Base-by-base conservation (phyloP, 2,329 filamentous ascomycete genomes). In the Thielaviopsis populi region DNA sequence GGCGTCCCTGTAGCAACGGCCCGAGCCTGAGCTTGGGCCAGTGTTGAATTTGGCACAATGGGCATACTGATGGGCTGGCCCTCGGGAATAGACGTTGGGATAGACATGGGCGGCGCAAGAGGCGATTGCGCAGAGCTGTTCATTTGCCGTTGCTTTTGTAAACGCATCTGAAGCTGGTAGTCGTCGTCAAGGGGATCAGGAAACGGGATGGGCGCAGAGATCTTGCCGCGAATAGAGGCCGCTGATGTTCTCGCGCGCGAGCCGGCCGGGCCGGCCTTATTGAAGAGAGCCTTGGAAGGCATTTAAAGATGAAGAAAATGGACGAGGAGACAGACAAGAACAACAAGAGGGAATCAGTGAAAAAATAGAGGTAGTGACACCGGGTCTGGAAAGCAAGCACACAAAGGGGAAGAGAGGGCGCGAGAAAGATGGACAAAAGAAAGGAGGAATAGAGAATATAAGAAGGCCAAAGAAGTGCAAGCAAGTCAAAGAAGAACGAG, bases 131-230 rank as follows among this genome's bases (percentile, higher is more conserved):
- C n/a, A 73, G 70, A 8, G 70, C 71, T 10, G 72, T 73, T 46
- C 53, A 56, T 56, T 10, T 33, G 53, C 17, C 30, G 15, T 37
- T 37, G 53, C 53, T 37, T 17, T n/a, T 56, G 53, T 33, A 56
- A 22, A 1, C 30, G 27, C 17, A 56, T 33, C 30, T 56, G 53
- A 56, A 37, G 53, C 75, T 72, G 33, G 70, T 83, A 80, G 65
- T 83, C 81, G 66, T 83, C 79, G 65, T 81, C 79, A 48, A 75
- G 68, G 7, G 74, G 70, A 64, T 72, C 74, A 19, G 74, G 71
- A 24, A 85, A 79, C 1, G 82, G 82, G 59, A 85, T 85, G 15
- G 83, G 83, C 6, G 76, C 78, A 37, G 82, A 85, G 67, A 85
- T 85, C 68, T 78, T 80, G 66, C 82, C 82, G 46, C 83, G 79